Evolutionary conservation across 345 rosid species (phyloP), one percentile per base, ranked within the genome.

Genomic region (Brassica rapa): DNA sequence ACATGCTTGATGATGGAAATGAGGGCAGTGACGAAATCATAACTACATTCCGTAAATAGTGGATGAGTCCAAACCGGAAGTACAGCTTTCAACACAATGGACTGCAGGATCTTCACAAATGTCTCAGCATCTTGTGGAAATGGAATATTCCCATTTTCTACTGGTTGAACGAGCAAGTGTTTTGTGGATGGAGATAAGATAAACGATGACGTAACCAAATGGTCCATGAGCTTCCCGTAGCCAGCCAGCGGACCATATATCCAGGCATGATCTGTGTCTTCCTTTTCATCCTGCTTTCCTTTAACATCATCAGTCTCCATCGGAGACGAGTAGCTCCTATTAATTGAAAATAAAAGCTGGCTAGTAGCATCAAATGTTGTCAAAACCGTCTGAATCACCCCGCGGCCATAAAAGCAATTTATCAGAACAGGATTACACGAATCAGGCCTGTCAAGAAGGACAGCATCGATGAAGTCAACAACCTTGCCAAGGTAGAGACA

Each of bases 361-460:
- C 95, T 89, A 55, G 97, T 92, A 57, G 98, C 98, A 81, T 92
- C 97, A 86, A 92, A 94, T 68, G 98, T 94, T 67, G 90, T 91
- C 88, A 94, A 80, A 83, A 94, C 88, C 3, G 88, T 84, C 57
- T 89, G 95, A 84, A 94, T 80, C 70, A 92, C 97, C 74, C 91
- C 97, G 59, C 81, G 87, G 49, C 94, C 91, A 74, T 89, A 92
- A 32, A 92, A 84, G 87, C 92, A 91, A 67, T 94, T 94, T 62
- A 94, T 69, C 69, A 91, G 71, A 80, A 92, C 85, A 5, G 95
- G 91, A 87, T 92, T 94, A 82, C 98, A 92, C 30, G 95, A 89
- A 84, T 94, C 98, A 35, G 89, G 89, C 82, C 93, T 81, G 84
- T 91, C 97, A 84, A 91, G 88, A 68, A 94, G 85, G 88, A 91